Evolutionary conservation across 805 yeast genomes (phyloP).

Genomic region (Candida berthetii): DNA sequence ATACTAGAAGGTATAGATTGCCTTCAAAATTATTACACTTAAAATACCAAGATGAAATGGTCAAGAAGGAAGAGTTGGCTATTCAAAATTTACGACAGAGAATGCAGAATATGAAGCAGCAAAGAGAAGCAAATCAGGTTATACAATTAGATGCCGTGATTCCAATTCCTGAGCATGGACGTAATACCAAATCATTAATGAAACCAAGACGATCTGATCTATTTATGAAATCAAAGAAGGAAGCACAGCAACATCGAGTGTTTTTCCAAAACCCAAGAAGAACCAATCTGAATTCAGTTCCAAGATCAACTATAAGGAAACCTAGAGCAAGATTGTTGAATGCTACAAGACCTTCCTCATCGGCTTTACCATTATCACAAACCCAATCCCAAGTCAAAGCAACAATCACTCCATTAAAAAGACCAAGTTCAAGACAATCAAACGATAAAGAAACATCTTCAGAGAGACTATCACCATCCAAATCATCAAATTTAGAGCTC

Average conservation of each 20-base stretch:
- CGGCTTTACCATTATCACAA: background rate
- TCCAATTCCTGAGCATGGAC: constrained; percentile 3
- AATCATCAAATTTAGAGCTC: no score
- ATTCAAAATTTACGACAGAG: constrained; percentile 26
- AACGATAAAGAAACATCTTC: no score
- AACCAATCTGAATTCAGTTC: background rate
- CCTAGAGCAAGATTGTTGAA: background rate
- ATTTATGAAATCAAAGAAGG: constrained; percentile 17
- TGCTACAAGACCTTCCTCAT: background rate
- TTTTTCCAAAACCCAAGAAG: constrained; percentile 14
- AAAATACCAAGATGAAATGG: constrained; percentile 24
- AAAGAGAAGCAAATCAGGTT: constrained; percentile 24
- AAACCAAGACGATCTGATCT: constrained; percentile 13
- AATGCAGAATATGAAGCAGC: constrained; percentile 21
- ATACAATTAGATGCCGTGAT: constrained; percentile 17
- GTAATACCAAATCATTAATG: background rate
- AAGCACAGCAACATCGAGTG: constrained; percentile 11
- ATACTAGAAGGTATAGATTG: constrained; percentile 21
- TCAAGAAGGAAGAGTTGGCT: constrained; percentile 26
- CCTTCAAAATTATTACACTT: constrained; percentile 29
- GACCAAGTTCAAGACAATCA: no score
- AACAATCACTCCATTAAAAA: no score
- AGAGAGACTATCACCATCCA: no score
- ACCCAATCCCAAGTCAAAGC: background rate
- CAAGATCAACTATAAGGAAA: background rate